Evolutionary conservation across 2,329 filamentous ascomycete species (phyloP).

Genomic region (Phoma sp.): DNA sequence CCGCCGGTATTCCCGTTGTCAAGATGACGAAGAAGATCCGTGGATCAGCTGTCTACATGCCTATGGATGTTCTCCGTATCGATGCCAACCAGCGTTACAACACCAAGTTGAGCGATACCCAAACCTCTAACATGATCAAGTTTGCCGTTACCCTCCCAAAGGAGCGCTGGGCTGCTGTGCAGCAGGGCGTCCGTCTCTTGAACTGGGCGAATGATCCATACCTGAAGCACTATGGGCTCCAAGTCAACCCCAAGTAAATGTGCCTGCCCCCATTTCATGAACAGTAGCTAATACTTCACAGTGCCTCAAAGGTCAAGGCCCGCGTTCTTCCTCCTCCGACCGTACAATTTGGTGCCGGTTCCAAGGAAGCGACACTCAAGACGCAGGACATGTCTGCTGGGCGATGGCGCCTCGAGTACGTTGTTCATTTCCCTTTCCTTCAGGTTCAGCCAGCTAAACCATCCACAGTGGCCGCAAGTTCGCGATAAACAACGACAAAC

Average conservation of each 20-base stretch:
- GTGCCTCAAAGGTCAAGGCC: conserved; percentile 69
- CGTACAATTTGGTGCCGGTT: conserved; percentile 65
- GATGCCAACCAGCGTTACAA: conserved; percentile 63
- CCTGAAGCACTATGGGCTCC: conserved; percentile 74
- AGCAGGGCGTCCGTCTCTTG: conserved; percentile 69
- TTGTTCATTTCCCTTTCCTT: background rate
- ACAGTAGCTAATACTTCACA: background rate
- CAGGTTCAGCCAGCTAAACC: background rate
- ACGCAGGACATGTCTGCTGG: conserved; percentile 62
- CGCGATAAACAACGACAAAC: conserved; percentile 64
- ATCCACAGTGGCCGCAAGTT: conserved; percentile 70
- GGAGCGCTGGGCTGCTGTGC: conserved; percentile 72
- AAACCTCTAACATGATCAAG: conserved; percentile 90
- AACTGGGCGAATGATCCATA: conserved; percentile 73
- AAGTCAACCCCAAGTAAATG: conserved; percentile 60
- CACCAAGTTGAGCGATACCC: conserved; percentile 63
- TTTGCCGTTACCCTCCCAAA: conserved; percentile 82
- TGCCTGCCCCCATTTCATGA: background rate
- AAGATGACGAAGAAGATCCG: conserved; percentile 62
- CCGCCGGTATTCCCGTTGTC: conserved; percentile 61
- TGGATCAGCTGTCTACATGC: conserved; percentile 55
- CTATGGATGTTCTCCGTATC: conserved; percentile 63
- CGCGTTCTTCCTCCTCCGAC: conserved; percentile 73
- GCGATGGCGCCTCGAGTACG: conserved; percentile 79
- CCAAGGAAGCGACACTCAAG: conserved; percentile 33